Conservation (phyloP, 2,329 filamentous ascomycete species). For the Aspergillus vadensis region DNA sequence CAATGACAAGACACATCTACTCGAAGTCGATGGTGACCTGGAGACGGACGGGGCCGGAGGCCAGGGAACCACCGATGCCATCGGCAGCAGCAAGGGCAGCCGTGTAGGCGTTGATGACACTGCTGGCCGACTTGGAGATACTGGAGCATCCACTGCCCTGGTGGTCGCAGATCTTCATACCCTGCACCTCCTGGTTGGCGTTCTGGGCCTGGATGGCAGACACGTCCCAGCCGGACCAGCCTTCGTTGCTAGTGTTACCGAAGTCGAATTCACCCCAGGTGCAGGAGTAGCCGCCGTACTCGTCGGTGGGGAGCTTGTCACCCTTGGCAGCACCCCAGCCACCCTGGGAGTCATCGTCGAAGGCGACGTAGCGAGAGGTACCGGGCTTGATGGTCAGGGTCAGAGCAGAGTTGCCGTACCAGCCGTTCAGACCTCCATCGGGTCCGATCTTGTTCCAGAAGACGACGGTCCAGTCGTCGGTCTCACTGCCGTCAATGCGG, state of each 20-base stretch:
- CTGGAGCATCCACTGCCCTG: constrained; percentile 32
- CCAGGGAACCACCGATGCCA: constrained; percentile 33
- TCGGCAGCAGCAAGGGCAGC: constrained; percentile 27
- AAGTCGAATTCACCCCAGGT: constrained; percentile 48
- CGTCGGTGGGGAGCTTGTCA: constrained; percentile 29
- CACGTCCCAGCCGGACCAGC: constrained; percentile 44
- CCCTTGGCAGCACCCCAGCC: constrained; percentile 37
- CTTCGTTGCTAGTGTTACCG: constrained; percentile 32
- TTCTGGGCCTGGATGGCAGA: constrained; percentile 41
- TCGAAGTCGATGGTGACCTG: constrained; percentile 34
- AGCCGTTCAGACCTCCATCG: constrained; percentile 35
- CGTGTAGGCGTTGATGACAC: constrained; percentile 38
- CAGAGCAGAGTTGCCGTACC: constrained; percentile 38
- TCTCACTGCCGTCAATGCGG: constrained; percentile 34
- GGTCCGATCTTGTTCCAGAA: constrained; percentile 47
- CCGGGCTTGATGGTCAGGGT: constrained; percentile 33
- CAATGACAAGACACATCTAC: constrained; percentile 17
- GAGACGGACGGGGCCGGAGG: constrained; percentile 35
- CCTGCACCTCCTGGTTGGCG: constrained; percentile 32
- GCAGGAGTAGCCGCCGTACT: constrained; percentile 36
- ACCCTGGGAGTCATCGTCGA: constrained; percentile 42
- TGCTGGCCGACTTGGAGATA: constrained; percentile 27
- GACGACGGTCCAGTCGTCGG: constrained; percentile 37
- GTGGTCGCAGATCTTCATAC: constrained; percentile 42
- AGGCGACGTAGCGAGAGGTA: constrained; percentile 40